phyloP scores from a whole-genome alignment of 805 yeast species.

The Kazachstania psychrophila region DNA sequence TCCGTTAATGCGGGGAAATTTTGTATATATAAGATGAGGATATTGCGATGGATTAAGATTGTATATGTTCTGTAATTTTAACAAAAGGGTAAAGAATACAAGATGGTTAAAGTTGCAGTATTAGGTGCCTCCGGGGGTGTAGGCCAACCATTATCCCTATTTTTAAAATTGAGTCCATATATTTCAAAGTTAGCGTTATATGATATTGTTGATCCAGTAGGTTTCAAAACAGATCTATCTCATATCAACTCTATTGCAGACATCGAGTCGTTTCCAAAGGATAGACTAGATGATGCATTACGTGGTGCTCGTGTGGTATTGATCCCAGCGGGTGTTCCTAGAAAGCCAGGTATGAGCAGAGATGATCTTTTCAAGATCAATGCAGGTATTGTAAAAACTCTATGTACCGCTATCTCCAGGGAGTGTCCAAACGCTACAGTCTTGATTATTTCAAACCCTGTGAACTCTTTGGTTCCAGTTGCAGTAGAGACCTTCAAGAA shows the following conservation, averaged over 20 bases:
- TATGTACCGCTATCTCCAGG: slow-evolving; percentile 78
- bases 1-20: too few relatives aligned
- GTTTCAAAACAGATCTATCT: slow-evolving; percentile 93
- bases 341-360: slow-evolving; percentile 98
- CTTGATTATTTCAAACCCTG: slow-evolving; percentile 85
- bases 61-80: too few relatives aligned
- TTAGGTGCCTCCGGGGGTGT: slow-evolving; percentile 90
- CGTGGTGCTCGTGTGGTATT: slow-evolving; percentile 66
- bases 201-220: slow-evolving; percentile 87
- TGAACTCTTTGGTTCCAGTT: slow-evolving; percentile 94
- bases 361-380: slow-evolving; percentile 94
- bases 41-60: too few relatives aligned
- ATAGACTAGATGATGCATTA: slow-evolving; percentile 58
- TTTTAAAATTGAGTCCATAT: slow-evolving; percentile 79
- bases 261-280: slow-evolving; percentile 82
- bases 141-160: slow-evolving; percentile 79
- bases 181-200: slow-evolving; percentile 78
- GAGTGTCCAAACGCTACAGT: slow-evolving; percentile 76
- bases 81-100: too few relatives aligned
- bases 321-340: slow-evolving; percentile 97
- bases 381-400: slow-evolving; percentile 87
- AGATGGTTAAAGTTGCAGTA: slow-evolving; percentile 53
- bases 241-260: slow-evolving; percentile 88
- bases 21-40: too few relatives aligned
- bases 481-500: slow-evolving; percentile 86